Percentiles rank a stretch among this genome's conserved stretches.
These are phyloP conservation scores for Magnaporthiopsis incrustans DNA, from an alignment of 2,329 filamentous ascomycete species.

Conservation along the genomic window DNA sequence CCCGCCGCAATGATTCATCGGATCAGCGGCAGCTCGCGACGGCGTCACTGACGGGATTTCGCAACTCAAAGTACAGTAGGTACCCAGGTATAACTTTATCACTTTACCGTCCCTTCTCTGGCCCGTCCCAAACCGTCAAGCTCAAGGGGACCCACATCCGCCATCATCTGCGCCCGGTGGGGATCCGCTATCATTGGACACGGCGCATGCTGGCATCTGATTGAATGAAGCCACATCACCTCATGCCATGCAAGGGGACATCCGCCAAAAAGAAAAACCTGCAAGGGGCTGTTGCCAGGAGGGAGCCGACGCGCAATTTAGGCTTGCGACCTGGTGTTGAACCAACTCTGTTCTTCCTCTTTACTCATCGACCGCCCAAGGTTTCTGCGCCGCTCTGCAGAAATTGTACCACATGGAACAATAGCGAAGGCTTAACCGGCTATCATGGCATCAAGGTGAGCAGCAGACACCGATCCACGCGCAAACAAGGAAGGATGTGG, in stretches of 20 bases:
- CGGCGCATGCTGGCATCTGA: not conserved
- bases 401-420: not conserved
- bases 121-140: not conserved
- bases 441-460: constrained; percentile 16
- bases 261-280: not conserved
- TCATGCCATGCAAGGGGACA: not conserved
- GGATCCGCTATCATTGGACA: constrained; percentile 1
- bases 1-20: not conserved
- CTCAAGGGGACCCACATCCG: not conserved
- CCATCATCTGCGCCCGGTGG: not conserved
- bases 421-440: constrained; percentile 2
- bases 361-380: not conserved
- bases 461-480: not conserved
- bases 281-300: not conserved
- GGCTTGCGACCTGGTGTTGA: not conserved
- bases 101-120: not conserved
- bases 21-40: not conserved
- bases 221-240: not conserved
- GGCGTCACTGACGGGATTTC: not conserved
- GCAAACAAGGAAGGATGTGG: not conserved
- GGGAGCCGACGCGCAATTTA: not conserved
- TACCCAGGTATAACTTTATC: not conserved
- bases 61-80: not conserved
- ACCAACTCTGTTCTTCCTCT: not conserved
- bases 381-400: not conserved